Conservation (phyloP, 768 basidiomycete genomes). For the Coprinellus aureogranulatus region DNA sequence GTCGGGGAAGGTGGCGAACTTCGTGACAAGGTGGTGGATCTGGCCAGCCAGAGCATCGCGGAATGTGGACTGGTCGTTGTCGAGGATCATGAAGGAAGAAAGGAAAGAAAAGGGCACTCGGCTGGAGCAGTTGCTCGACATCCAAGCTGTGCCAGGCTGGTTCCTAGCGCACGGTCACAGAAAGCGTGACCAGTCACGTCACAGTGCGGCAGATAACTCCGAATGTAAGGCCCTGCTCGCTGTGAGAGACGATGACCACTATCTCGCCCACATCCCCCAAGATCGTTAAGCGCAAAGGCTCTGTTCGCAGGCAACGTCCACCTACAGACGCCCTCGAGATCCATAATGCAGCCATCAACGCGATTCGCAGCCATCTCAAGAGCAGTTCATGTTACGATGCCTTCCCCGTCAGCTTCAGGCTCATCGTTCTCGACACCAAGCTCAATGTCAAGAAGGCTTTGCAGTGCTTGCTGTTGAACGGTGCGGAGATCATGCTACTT, state of each 20-base stretch:
- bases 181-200: slow-evolving; percentile 1
- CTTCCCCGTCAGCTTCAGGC: slow-evolving; percentile 92
- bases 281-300: slow-evolving; percentile 49
- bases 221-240: neutral
- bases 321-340: slow-evolving; percentile 45
- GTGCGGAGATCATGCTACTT: slow-evolving; percentile 30
- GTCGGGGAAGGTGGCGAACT: slow-evolving; percentile 3
- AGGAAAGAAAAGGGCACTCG: neutral
- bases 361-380: slow-evolving; percentile 81
- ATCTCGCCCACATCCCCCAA: slow-evolving; percentile 54
- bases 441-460: slow-evolving; percentile 95
- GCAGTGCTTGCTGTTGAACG: slow-evolving; percentile 81
- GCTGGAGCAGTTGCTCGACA: neutral
- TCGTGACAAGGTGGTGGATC: slow-evolving; percentile 1
- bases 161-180: neutral
- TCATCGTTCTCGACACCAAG: slow-evolving; percentile 95
- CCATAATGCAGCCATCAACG: slow-evolving; percentile 66
- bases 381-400: slow-evolving; percentile 91
- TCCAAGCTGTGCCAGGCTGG: neutral
- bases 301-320: slow-evolving; percentile 47
- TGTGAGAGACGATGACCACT: slow-evolving; percentile 33
- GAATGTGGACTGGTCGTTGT: neutral
- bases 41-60: slow-evolving; percentile 5
- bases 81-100: neutral
- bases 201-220: neutral